phyloP scores from a whole-genome alignment of 768 basidiomycete species.

The Serendipita sp. region DNA sequence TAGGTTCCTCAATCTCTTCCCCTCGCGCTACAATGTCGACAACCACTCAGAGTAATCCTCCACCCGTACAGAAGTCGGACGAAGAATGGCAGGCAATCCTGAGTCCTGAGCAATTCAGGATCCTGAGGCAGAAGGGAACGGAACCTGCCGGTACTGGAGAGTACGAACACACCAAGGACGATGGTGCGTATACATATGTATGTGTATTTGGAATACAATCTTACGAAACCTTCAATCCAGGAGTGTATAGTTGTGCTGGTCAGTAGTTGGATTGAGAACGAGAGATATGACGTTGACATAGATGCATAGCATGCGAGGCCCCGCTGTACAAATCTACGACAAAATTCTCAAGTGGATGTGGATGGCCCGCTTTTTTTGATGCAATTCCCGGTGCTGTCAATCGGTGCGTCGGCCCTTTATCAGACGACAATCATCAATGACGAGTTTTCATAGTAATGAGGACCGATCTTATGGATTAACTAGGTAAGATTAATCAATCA shows the following conservation, averaged over 20 bases:
- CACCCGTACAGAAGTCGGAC: conserved; percentile 35
- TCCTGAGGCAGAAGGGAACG: conserved; percentile 78
- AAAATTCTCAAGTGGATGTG: conserved; percentile 87
- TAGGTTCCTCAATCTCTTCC: conserved; percentile 3
- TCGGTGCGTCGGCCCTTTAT: conserved; percentile 18
- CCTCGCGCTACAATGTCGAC: not conserved
- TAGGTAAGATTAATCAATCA: no score
- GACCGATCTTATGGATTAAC: conserved; percentile 51
- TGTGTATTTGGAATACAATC: no score
- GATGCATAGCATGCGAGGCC: conserved; percentile 52
- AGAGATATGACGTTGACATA: not conserved
- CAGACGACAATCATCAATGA: not conserved
- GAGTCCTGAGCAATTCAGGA: conserved; percentile 70
- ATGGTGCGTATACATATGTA: conserved; percentile 45
- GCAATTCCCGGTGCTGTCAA: conserved; percentile 81
- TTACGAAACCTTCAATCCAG: not conserved
- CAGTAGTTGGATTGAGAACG: not conserved
- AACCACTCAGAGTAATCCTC: not conserved
- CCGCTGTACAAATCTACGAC: conserved; percentile 78
- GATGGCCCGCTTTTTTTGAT: conserved; percentile 98
- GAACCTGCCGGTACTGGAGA: conserved; percentile 64
- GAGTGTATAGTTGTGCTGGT: conserved; percentile 3
- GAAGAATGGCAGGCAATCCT: conserved; percentile 74
- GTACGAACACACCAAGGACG: conserved; percentile 50
- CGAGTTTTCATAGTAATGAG: conserved; percentile 35